Conservation (phyloP, 2,329 filamentous ascomycete genomes). For the Penicillium sp. region DNA sequence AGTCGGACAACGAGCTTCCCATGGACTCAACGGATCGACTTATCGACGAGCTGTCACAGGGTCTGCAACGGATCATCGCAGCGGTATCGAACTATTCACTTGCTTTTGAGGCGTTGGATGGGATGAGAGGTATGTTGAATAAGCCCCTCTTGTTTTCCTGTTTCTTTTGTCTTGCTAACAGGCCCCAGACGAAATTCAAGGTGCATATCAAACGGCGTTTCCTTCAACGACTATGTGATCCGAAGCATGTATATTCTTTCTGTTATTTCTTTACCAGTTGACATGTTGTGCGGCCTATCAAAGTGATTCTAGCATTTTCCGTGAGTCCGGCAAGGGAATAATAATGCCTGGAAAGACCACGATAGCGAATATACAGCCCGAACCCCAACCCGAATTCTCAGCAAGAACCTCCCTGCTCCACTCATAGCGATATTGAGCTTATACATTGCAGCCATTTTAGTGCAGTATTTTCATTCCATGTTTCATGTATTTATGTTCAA, state of each 20-base stretch:
- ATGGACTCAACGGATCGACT: constrained; percentile 28
- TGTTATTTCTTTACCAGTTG: too few species aligned
- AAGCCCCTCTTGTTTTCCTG: not conserved
- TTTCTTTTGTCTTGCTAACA: constrained; percentile 5
- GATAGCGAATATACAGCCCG: too few species aligned
- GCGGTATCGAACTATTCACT: constrained; percentile 38
- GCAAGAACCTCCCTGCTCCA: constrained; percentile 1
- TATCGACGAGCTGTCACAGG: constrained; percentile 34
- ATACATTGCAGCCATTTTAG: too few species aligned
- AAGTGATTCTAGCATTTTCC: constrained; percentile 6
- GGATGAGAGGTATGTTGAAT: constrained; percentile 38
- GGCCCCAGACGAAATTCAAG: constrained; percentile 38
- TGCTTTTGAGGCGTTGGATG: constrained; percentile 41
- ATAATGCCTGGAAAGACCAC: too few species aligned
- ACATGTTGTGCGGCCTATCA: not conserved
- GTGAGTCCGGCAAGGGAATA: too few species aligned
- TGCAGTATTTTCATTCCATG: too few species aligned
- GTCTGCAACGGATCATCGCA: constrained; percentile 34
- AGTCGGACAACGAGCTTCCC: constrained; percentile 18
- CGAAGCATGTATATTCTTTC: too few species aligned
- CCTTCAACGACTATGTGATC: constrained; percentile 18
- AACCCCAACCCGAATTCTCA: too few species aligned
- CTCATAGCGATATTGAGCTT: not conserved
- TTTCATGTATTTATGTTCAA: too few species aligned
- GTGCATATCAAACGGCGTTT: constrained; percentile 41